Evolutionary conservation across 371 early-diverging fungal species (phyloP), one percentile per base, ranked within the genome.

Genomic region (Lichtheimia ramosa): DNA sequence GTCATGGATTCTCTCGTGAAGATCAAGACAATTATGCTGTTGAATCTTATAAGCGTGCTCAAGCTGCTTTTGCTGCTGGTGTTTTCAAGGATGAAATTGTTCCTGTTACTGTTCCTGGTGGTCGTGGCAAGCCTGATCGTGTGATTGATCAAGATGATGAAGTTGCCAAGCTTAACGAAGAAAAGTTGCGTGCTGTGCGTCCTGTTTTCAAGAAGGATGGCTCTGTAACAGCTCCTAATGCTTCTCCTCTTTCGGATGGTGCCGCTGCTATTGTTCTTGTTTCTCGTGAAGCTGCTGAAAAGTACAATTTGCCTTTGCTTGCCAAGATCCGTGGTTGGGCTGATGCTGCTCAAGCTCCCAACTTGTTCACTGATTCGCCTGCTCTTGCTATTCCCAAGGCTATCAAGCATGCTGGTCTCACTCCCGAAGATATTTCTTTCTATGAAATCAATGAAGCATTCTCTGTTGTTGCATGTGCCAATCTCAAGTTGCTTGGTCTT

Each of bases 371-470:
- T 16, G 90, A 89, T 40, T 92, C 97, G 43, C 99, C 99, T 4
- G 75, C 95, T 28, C 72, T 93, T 51, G 98, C 98, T 34, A 84
- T 97, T 61, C 95, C 91, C 68, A 93, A 93, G 73, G 96, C 96
- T 12, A 82, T 99, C 59, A 75, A 83, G 63, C 87, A 85, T 21
- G 96, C 96, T 63, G 87, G 87, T 42, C 53, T 83, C 15, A 71
- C 82, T 18, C 78, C 85, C 55, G 68, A 85, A 25, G 89, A 88
- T 51, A 88, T 95, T 27, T 92, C 87, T 25, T 93, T 77, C 64
- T 89, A 87, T 64, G 96, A 99, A 82, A 87, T 99, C 77, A 99
- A 99, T 79, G 99, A 99, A 80, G 99, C 99, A 14, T 99, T 98
- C 79, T 86, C 95, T 3, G 95, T 94, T 5, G 98, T 97, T 16